Evolutionary conservation across 2,329 filamentous ascomycete genomes (phyloP).

Genomic region (Byssothecium circinans): DNA sequence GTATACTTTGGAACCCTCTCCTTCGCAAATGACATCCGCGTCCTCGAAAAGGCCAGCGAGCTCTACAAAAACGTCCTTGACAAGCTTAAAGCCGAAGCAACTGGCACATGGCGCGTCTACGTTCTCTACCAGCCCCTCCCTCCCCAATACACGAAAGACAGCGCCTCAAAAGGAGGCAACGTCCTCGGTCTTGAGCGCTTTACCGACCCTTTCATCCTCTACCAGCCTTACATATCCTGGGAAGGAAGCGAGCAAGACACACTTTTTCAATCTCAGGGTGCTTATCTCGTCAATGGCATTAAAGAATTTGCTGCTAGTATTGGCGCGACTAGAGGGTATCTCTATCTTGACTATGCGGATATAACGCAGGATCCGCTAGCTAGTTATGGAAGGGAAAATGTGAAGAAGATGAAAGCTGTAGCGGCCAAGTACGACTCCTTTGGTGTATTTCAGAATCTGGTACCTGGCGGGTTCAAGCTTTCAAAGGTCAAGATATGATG

Average conservation of each 20-base stretch:
- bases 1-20: slow-evolving; percentile 23
- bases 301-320: background rate
- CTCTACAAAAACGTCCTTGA: slow-evolving; percentile 29
- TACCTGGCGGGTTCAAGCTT: slow-evolving; percentile 7
- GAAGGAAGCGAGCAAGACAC: slow-evolving; percentile 12
- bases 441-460: slow-evolving; percentile 1
- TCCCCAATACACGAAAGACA: slow-evolving; percentile 12
- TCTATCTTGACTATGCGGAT: slow-evolving; percentile 32
- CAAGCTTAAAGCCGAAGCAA: slow-evolving; percentile 30
- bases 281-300: background rate
- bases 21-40: slow-evolving; percentile 24
- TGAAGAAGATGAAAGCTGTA: slow-evolving; percentile 2
- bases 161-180: slow-evolving; percentile 38
- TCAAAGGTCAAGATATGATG: slow-evolving; percentile 3
- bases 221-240: slow-evolving; percentile 18
- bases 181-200: slow-evolving; percentile 31
- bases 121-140: slow-evolving; percentile 14
- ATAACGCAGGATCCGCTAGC: slow-evolving; percentile 7
- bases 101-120: slow-evolving; percentile 19
- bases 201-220: slow-evolving; percentile 14
- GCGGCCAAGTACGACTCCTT: slow-evolving; percentile 6
- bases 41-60: slow-evolving; percentile 19
- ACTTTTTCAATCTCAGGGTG: background rate
- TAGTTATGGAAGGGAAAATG: slow-evolving; percentile 10
- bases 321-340: background rate